Evolutionary conservation across 306 rosid species (phyloP).

Genomic region (Leucaena leucocephala): DNA sequence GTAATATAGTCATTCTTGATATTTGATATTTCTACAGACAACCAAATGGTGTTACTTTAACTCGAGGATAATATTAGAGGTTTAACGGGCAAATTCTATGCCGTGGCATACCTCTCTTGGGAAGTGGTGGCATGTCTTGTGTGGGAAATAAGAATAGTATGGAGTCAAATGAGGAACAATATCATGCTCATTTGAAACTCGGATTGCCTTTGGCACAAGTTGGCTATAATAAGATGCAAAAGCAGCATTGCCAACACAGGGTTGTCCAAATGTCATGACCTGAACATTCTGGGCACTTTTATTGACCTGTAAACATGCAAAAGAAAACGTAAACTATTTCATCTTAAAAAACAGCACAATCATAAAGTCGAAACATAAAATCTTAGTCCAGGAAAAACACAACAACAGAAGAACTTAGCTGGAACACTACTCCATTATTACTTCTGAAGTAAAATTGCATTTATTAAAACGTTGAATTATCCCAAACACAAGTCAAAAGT

Average conservation of each 20-base stretch:
- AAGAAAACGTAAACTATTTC: conserved; percentile 23
- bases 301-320: conserved; percentile 65
- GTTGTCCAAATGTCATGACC: conserved; percentile 97
- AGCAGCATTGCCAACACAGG: conserved; percentile 87
- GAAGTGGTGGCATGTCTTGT: conserved; percentile 91
- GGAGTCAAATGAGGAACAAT: conserved; percentile 98
- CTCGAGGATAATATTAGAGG: conserved; percentile 14
- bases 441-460: not conserved
- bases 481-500: not conserved
- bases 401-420: not conserved
- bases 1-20: not conserved
- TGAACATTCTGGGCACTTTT: conserved; percentile 56
- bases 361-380: conserved; percentile 18
- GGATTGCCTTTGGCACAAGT: conserved; percentile 69
- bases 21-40: conserved; percentile 25
- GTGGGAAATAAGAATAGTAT: conserved; percentile 74
- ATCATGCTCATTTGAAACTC: conserved; percentile 84
- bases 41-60: not conserved
- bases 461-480: not conserved
- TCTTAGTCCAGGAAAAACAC: not conserved
- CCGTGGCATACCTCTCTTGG: conserved; percentile 79
- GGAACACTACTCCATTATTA: not conserved
- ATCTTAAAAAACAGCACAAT: conserved; percentile 9
- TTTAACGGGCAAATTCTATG: conserved; percentile 21
- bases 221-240: conserved; percentile 71